Conservation (phyloP, 2,329 filamentous ascomycete species). For the Fusarium palustre region DNA sequence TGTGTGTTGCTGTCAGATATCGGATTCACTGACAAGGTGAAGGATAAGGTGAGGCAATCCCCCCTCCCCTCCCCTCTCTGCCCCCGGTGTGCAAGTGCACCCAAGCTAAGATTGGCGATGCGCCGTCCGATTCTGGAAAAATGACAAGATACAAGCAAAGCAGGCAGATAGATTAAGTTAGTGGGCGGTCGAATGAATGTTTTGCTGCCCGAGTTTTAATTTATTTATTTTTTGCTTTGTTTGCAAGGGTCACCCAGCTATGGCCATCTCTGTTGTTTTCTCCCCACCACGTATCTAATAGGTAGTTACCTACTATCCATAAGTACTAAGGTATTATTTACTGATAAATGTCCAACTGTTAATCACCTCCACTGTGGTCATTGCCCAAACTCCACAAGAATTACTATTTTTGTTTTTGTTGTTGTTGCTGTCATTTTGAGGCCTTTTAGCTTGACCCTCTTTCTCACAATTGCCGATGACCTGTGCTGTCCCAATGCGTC, state of each 20-base stretch:
- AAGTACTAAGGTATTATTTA: background rate
- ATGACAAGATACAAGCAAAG: conserved; percentile 19
- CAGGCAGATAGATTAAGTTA: background rate
- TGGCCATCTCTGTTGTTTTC: conserved; percentile 19
- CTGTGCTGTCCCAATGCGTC: conserved; percentile 26
- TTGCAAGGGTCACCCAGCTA: conserved; percentile 34
- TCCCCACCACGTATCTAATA: conserved; percentile 18
- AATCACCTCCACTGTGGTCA: conserved; percentile 15
- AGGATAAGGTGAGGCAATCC: conserved; percentile 29
- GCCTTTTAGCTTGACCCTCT: conserved; percentile 40
- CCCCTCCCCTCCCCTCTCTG: background rate
- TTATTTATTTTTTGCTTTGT: background rate
- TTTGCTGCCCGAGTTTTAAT: background rate
- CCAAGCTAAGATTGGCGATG: conserved; percentile 39
- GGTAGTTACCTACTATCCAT: background rate
- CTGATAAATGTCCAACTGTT: background rate
- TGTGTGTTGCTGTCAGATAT: conserved; percentile 20
- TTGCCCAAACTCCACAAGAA: conserved; percentile 37
- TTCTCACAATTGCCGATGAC: conserved; percentile 35
- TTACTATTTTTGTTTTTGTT: conserved; percentile 22
- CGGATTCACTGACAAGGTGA: conserved; percentile 24
- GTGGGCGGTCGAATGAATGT: background rate
- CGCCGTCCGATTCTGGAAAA: conserved; percentile 34
- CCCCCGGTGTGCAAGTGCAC: conserved; percentile 19
- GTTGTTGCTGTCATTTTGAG: conserved; percentile 29